Evolutionary conservation across 495 filamentous ascomycete genomes (phyloP), one percentile per base, ranked within the genome.

Genomic region (Lophium mytilinum): DNA sequence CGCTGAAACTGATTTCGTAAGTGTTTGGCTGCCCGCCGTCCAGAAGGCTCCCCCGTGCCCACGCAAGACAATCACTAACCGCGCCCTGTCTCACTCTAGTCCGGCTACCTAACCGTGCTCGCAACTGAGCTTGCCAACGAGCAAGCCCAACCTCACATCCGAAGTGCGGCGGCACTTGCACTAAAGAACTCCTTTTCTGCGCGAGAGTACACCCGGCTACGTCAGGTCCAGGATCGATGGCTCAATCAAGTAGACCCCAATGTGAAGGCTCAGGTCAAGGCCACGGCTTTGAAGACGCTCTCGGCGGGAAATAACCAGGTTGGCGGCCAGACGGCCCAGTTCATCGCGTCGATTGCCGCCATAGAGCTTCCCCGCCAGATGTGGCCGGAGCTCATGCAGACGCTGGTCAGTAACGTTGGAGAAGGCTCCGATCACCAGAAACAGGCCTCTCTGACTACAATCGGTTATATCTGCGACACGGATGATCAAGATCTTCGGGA

Each of bases 391-490:
- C 78, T 98, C 58, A 93, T 98, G 88, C 75, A 79, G 52, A 80
- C 80, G 33, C 75, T 98, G 58, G 93, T 98, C 46, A 82, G 87
- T 60, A 95, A 95, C 70, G 93, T 98, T 62, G 90, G 89, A 64
- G 80, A 82, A 63, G 93, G 94, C 56, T 78, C 78, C 58, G 84
- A 90, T 66, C 80, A 88, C 68, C 81, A 94, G 62, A 97, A 97
- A 77, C 92, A 96, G 77, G 80, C 90, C 35, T 96, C 92, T 37
- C 75, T 98, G 63, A 87, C 89, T 50, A 86, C 92, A 9, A 95
- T 98, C 72, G 93, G 93, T 68, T 98, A 89, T 73, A 93, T 98
- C 66, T 97, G 93, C 79, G 94, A 98, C 74, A 90, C 86, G 50
- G 89, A 94, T 63, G 93, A 98, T 68, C 60, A 78, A 21, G 91